Conservation (phyloP, 2,329 filamentous ascomycete genomes). For the Eutypella sp. region DNA sequence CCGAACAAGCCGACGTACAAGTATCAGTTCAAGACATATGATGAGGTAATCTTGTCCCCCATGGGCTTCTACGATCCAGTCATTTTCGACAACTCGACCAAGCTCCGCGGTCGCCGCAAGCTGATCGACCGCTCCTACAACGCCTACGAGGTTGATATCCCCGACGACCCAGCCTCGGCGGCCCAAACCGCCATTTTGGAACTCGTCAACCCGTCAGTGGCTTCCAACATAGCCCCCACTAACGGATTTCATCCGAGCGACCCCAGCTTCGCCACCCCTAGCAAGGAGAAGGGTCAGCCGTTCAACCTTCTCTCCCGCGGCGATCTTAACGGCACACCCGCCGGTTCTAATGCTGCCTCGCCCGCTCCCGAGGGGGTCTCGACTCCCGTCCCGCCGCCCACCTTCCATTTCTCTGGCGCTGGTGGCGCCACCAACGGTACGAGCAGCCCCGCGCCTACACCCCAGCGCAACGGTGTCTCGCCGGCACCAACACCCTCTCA, state of each 20-base stretch:
- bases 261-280: slow-evolving; percentile 51
- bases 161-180: slow-evolving; percentile 82
- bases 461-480: slow-evolving; percentile 44
- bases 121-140: slow-evolving; percentile 86
- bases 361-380: slow-evolving; percentile 73
- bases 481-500: slow-evolving; percentile 29
- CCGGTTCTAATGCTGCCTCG: slow-evolving; percentile 80
- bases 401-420: slow-evolving; percentile 43
- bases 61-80: slow-evolving; percentile 91
- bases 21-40: slow-evolving; percentile 94
- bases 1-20: slow-evolving; percentile 86
- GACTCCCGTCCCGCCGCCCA: slow-evolving; percentile 58
- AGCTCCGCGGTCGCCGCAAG: slow-evolving; percentile 73
- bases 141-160: slow-evolving; percentile 79
- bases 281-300: slow-evolving; percentile 59
- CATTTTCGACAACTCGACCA: slow-evolving; percentile 78
- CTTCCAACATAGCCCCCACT: slow-evolving; percentile 27
- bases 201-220: slow-evolving; percentile 55
- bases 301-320: slow-evolving; percentile 68
- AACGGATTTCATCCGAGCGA: slow-evolving; percentile 39
- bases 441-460: slow-evolving; percentile 47
- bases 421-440: slow-evolving; percentile 41
- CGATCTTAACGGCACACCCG: slow-evolving; percentile 70
- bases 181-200: slow-evolving; percentile 70
- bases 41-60: slow-evolving; percentile 89